Evolutionary conservation across 2,329 filamentous ascomycete species (phyloP), one percentile per base, ranked within the genome.

Genomic region (Macroventuria anomochaeta): DNA sequence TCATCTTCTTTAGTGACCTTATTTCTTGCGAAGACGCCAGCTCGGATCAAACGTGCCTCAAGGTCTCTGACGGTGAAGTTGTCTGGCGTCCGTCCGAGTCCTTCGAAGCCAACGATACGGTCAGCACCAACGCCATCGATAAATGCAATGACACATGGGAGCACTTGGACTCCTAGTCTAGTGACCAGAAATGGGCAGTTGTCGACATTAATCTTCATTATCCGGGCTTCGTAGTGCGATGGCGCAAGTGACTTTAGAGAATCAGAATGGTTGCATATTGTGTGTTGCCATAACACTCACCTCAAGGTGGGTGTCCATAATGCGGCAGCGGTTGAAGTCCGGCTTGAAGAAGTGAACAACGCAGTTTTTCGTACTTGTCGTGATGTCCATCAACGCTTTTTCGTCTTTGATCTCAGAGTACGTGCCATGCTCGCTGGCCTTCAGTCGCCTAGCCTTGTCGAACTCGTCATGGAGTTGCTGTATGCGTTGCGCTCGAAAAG

Each of bases 291-390:
- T 13, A 41, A 20, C 18, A 61, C 67, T 58, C 49, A 79, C 73
- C 41, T 80, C 75, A 10, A 87, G 76, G 68, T 84, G 83, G 41
- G 75, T 76, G 66, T 87, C 85, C 85, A 88, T 88, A 48, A 84
- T 80, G 10, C 76, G 74, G 71, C 85, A 88, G 48, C 85, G 80
- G 17, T 80, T 78, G 70, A 88, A 88, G 64, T 87, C 85, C 2
- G 83, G 79, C 65, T 87, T 85, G 69, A 82, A 84, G 70, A 88
- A 88, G 67, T 88, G 85, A 20, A 87, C 81, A 1, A 87, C 77
- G 62, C 82, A 85, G 21, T 80, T 74, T 55, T 83, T 79, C 11
- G 80, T 80, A 40, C 79, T 77, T 7, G 85, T 87, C 7, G 85
- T 86, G 58, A 86, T 83, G 58, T 84, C 80, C 68, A 88, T 80